A percentile compares a stretch with the other conserved stretches of the same genome.
phyloP scores from a whole-genome alignment of 495 filamentous ascomycete species.

The Talaromyces liani region DNA sequence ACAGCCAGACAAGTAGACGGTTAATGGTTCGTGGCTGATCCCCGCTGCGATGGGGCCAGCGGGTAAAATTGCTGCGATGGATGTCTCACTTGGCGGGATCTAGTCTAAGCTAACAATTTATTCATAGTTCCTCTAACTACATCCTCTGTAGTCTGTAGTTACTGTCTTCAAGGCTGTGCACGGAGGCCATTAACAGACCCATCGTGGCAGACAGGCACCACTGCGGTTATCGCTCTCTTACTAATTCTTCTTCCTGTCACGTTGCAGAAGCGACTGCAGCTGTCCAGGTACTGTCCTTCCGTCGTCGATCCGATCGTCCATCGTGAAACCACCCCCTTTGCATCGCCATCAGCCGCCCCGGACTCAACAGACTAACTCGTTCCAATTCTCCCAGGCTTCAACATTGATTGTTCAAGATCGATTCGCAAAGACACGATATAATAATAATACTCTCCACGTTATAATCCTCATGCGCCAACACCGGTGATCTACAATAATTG shows the following conservation, averaged over 20 bases:
- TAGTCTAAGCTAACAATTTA: background rate
- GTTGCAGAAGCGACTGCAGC: background rate
- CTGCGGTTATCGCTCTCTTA: background rate
- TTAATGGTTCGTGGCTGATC: background rate
- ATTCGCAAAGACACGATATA: background rate
- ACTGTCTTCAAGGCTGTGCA: background rate
- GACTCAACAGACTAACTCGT: background rate
- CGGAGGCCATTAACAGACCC: background rate
- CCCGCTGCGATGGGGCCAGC: background rate
- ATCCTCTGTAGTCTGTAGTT: no score
- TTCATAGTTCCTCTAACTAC: background rate
- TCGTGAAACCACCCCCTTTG: background rate
- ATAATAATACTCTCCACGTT: background rate
- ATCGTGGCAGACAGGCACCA: background rate
- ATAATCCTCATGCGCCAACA: constrained; percentile 13
- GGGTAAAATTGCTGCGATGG: background rate
- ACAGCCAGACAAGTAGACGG: background rate
- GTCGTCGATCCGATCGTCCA: background rate
- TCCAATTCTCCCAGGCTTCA: background rate
- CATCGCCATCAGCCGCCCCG: background rate
- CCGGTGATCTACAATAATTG: constrained; percentile 1
- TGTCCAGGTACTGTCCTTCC: background rate
- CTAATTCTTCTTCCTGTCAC: background rate
- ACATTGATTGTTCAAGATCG: background rate
- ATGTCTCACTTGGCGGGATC: background rate